A percentile compares a stretch with the other conserved stretches of the same genome.
These are phyloP conservation scores for Cadophora sp. DNA, from an alignment of 2,329 filamentous ascomycete species.

Conservation along the genomic window DNA sequence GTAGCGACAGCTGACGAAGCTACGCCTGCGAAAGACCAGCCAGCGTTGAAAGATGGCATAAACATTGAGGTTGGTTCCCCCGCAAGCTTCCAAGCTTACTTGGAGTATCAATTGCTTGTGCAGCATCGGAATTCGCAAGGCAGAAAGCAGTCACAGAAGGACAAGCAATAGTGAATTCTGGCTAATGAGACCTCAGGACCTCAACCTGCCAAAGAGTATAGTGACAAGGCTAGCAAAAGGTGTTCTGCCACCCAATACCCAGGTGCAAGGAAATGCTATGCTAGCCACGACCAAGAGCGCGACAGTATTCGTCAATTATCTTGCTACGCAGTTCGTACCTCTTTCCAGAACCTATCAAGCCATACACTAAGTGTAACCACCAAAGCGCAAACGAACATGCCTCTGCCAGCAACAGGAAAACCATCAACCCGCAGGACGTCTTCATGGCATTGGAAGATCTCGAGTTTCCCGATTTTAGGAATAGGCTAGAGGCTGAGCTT, in stretches of 20 bases:
- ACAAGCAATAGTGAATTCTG: background rate
- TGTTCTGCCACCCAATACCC: conserved; percentile 79
- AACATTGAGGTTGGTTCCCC: conserved; percentile 57
- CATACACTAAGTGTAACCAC: background rate
- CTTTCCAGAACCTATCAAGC: background rate
- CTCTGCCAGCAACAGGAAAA: conserved; percentile 72
- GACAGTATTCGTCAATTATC: conserved; percentile 83
- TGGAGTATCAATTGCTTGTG: background rate
- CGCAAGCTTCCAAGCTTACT: background rate
- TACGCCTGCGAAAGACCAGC: conserved; percentile 40
- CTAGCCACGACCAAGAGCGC: conserved; percentile 81
- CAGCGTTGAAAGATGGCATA: conserved; percentile 37
- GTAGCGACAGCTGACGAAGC: conserved; percentile 53
- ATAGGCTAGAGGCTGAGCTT: conserved; percentile 76
- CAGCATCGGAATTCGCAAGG: background rate
- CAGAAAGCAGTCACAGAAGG: background rate
- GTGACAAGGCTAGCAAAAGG: conserved; percentile 81
- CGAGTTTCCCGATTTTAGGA: conserved; percentile 75
- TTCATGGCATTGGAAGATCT: conserved; percentile 78
- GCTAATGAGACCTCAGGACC: conserved; percentile 59
- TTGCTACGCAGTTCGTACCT: conserved; percentile 71
- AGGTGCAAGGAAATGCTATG: conserved; percentile 83
- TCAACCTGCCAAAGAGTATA: conserved; percentile 81
- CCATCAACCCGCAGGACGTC: conserved; percentile 77
- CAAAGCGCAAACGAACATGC: conserved; percentile 76